Evolutionary conservation across 139 green algal species (phyloP).

Genomic region (Chlorella sp.): DNA sequence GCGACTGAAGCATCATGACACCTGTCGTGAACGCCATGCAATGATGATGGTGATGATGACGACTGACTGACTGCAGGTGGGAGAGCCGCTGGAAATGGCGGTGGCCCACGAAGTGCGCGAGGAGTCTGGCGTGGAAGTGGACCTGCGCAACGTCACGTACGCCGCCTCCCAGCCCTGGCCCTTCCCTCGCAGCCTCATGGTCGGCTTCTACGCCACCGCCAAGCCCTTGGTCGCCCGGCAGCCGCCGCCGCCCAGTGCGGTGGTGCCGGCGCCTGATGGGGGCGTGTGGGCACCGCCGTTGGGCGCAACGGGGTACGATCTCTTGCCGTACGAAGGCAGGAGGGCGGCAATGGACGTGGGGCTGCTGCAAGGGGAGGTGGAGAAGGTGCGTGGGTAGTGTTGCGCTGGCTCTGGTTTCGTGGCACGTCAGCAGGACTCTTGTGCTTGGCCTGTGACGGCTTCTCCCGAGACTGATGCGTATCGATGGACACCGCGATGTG

Average conservation of each 20-base stretch:
- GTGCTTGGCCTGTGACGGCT: too few relatives aligned
- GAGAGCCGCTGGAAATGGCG: constrained; percentile 77
- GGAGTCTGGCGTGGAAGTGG: constrained; percentile 48
- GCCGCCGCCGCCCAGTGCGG: too few relatives aligned
- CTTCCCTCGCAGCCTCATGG: constrained; percentile 80
- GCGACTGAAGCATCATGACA: too few relatives aligned
- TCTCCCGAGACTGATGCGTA: too few relatives aligned
- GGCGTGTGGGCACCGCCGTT: neutral
- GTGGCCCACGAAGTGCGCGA: constrained; percentile 66
- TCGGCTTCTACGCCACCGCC: constrained; percentile 55
- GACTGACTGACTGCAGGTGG: constrained; percentile 19
- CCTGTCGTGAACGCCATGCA: too few relatives aligned
- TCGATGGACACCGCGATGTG: neutral
- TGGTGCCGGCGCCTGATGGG: too few relatives aligned
- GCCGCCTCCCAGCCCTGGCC: constrained; percentile 72
- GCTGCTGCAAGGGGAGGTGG: constrained; percentile 9
- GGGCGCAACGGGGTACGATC: constrained; percentile 2
- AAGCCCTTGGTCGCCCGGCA: constrained; percentile 1
- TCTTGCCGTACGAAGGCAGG: neutral
- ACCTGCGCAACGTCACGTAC: constrained; percentile 37
- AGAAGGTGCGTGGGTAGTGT: constrained; percentile 12
- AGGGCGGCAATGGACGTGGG: constrained; percentile 28
- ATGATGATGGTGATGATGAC: too few relatives aligned
- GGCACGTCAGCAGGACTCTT: too few relatives aligned
- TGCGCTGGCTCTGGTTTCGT: neutral